Evolutionary conservation across 306 rosid species (phyloP), one percentile per base, ranked within the genome.

Genomic region (Casuarina glauca): DNA sequence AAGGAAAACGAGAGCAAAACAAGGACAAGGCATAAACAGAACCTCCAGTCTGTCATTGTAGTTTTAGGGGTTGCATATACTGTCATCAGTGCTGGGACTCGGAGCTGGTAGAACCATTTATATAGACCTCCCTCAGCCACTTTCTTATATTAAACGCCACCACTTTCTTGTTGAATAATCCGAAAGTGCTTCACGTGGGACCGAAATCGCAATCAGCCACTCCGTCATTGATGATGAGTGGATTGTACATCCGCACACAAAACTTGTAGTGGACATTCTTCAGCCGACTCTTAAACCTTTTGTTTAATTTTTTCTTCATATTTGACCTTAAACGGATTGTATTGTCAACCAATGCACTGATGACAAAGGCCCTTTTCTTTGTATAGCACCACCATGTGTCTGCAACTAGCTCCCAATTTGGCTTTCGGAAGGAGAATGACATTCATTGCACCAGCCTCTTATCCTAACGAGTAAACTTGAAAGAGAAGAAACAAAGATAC

Each of bases 1-100:
- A 75, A 10, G 48, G 67, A 79, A 35, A 79, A 36, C 58, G 84
- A 76, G 46, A 78, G 58, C 16, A 87, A 87, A 78, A 84, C 64
- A 82, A 87, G 7, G 12, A 79, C 32, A 74, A 76, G 72, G 48
- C 74, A 77, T 3, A 84, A 74, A 51, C 62, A 4, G 38, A 53
- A 55, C 36, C 72, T 70, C 83, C 44, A 74, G 0, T 36, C 44
- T 82, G 74, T 83, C 81, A 81, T 70, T 1, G 69, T 58, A 19
- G 35, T 19, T 19, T 19, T 20, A 17, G n/a, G 32, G 61, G 61
- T 54, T 32, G 5, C 35, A 2, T 17, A 54, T 17, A n/a, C 9
- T 55, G 36, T 9, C 48, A 1, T 4, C 62, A 55, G 62, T 19
- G 11, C 3, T 6, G 36, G 19, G 62, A 55, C 9, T 55, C 10